A percentile compares a stretch with the other conserved stretches of the same genome.
Conservation (phyloP, 2,329 filamentous ascomycete genomes). For the Fusarium subtropicale region DNA sequence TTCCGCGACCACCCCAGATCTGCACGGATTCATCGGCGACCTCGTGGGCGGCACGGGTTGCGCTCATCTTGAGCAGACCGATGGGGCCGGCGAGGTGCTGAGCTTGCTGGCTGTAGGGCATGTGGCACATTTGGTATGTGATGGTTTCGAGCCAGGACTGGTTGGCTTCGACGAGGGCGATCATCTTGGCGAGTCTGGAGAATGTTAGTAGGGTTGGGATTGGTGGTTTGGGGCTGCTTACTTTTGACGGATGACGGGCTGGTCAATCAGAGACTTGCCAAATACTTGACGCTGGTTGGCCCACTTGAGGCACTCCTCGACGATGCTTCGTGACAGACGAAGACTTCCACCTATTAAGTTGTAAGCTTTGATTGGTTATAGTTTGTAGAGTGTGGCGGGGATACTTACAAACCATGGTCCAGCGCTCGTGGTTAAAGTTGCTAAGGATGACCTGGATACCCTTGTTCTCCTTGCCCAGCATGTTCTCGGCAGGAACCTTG, state of each 20-base stretch:
- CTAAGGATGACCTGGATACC: conserved; percentile 85
- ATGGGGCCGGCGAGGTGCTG: conserved; percentile 83
- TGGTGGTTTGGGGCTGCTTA: conserved; percentile 50
- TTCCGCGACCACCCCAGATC: conserved; percentile 84
- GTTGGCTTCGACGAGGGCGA: conserved; percentile 81
- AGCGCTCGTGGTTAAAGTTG: conserved; percentile 91
- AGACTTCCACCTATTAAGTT: conserved; percentile 63
- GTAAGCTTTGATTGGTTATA: conserved; percentile 9
- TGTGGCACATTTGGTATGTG: conserved; percentile 88
- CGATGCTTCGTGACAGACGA: conserved; percentile 73
- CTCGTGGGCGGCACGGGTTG: conserved; percentile 82
- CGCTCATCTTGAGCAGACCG: conserved; percentile 82
- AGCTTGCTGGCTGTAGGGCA: conserved; percentile 82
- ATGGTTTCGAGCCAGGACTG: conserved; percentile 88
- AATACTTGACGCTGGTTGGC: conserved; percentile 87
- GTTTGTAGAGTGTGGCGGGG: not conserved
- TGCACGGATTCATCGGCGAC: conserved; percentile 86
- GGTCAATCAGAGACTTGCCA: conserved; percentile 82
- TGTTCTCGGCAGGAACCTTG: conserved; percentile 82
- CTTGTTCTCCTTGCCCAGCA: conserved; percentile 86
- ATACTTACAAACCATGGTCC: conserved; percentile 75
- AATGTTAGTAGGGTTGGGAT: not conserved
- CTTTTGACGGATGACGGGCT: conserved; percentile 87
- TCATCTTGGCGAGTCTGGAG: conserved; percentile 82
- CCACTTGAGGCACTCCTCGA: conserved; percentile 91